phyloP scores from a whole-genome alignment of 371 early-diverging fungal species.

The Encephalitozoon romaleae region DNA sequence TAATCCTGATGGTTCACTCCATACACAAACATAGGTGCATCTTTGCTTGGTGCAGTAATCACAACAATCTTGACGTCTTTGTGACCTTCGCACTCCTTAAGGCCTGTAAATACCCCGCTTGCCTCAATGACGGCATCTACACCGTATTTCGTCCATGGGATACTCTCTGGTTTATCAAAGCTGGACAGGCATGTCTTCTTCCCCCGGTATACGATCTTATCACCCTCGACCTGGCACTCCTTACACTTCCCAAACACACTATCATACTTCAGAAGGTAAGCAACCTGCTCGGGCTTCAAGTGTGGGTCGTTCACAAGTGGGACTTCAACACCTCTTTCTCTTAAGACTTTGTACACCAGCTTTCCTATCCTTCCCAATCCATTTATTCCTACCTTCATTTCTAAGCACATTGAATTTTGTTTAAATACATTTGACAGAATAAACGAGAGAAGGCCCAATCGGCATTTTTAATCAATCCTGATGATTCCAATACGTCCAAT shows the following conservation, averaged over 20 bases:
- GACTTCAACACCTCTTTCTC: constrained; percentile 67
- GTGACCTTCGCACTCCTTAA: constrained; percentile 76
- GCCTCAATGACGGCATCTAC: constrained; percentile 92
- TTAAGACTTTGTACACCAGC: constrained; percentile 66
- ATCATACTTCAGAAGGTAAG: constrained; percentile 87
- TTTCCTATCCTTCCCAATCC: constrained; percentile 96
- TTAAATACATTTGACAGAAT: not conserved
- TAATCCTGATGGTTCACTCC: constrained; percentile 85
- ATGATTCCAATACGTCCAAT: not conserved
- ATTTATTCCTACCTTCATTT: constrained; percentile 76
- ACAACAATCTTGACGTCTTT: constrained; percentile 85
- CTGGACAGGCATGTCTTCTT: constrained; percentile 67
- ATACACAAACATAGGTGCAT: constrained; percentile 68
- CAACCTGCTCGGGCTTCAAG: constrained; percentile 84
- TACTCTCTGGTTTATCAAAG: constrained; percentile 68
- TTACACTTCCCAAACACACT: constrained; percentile 84
- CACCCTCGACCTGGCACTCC: constrained; percentile 67
- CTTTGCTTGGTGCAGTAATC: constrained; percentile 86
- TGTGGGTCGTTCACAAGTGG: constrained; percentile 94
- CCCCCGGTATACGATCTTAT: constrained; percentile 74
- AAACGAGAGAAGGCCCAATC: not conserved
- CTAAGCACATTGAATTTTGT: not conserved
- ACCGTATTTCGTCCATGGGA: constrained; percentile 76
- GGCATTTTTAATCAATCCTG: not conserved
- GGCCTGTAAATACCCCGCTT: constrained; percentile 88